Conservation (phyloP, 2,329 filamentous ascomycete genomes). For the Sarocladium strictum region DNA sequence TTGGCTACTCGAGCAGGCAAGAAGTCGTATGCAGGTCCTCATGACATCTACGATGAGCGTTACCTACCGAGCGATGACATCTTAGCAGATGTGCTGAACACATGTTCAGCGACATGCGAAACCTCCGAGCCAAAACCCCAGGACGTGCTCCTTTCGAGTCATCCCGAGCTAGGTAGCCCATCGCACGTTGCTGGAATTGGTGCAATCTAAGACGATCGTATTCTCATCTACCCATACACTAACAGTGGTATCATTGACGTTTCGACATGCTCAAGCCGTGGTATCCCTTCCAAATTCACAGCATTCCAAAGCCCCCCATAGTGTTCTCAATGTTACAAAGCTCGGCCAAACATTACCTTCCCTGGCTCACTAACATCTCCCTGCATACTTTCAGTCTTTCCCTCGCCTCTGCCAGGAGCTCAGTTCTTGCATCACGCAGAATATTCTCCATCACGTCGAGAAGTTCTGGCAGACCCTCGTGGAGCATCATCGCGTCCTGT, state of each 20-base stretch:
- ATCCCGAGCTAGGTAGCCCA: background rate
- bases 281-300: background rate
- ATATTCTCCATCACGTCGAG: slow-evolving; percentile 37
- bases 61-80: too few relatives aligned
- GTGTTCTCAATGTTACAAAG: too few relatives aligned
- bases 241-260: background rate
- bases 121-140: background rate
- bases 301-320: too few relatives aligned
- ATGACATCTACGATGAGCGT: too few relatives aligned
- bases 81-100: too few relatives aligned
- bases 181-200: too few relatives aligned
- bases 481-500: slow-evolving; percentile 60
- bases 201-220: background rate
- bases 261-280: too few relatives aligned
- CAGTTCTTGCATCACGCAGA: slow-evolving; percentile 44
- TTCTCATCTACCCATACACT: background rate
- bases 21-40: background rate
- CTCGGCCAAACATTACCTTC: slow-evolving; percentile 8
- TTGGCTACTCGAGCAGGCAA: background rate
- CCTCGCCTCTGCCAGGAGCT: slow-evolving; percentile 73
- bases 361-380: slow-evolving; percentile 18
- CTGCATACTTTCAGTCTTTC: slow-evolving; percentile 61
- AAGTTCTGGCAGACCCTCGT: slow-evolving; percentile 42
- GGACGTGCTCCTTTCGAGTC: background rate
- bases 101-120: background rate